Evolutionary conservation across 2,329 filamentous ascomycete genomes (phyloP).

Genomic region (Talaromyces rugulosus): DNA sequence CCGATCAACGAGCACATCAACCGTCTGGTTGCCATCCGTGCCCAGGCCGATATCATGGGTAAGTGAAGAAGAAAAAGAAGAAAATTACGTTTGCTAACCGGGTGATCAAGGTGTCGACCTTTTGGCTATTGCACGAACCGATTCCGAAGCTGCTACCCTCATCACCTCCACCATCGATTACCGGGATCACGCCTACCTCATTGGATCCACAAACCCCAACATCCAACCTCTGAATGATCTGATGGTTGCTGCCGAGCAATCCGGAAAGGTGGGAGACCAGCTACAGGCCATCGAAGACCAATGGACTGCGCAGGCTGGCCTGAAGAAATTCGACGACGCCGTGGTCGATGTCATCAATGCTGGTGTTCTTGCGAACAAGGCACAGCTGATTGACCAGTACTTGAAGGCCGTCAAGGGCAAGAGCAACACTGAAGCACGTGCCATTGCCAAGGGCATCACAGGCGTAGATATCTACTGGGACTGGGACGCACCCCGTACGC

Average conservation of each 20-base stretch:
- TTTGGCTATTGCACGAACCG: conserved; percentile 85
- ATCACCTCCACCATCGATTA: conserved; percentile 96
- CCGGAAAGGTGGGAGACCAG: conserved; percentile 73
- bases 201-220: conserved; percentile 80
- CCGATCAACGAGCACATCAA: conserved; percentile 98
- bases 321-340: conserved; percentile 88
- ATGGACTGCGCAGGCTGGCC: conserved; percentile 73
- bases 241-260: conserved; percentile 78
- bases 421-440: conserved; percentile 76
- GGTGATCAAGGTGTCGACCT: conserved; percentile 66
- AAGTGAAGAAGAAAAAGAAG: conserved; percentile 17
- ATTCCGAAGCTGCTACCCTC: conserved; percentile 95
- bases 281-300: conserved; percentile 90
- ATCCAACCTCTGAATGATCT: conserved; percentile 84
- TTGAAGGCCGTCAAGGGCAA: conserved; percentile 68
- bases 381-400: conserved; percentile 64
- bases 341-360: conserved; percentile 77
- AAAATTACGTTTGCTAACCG: background rate
- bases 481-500: conserved; percentile 89
- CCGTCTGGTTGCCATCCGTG: conserved; percentile 90
- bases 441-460: conserved; percentile 70
- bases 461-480: conserved; percentile 85
- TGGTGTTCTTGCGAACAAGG: conserved; percentile 62
- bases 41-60: conserved; percentile 98
- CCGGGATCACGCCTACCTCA: conserved; percentile 89